Base-by-base conservation (phyloP, 2,329 filamentous ascomycete species). In the Leptosphaerulina australis region DNA sequence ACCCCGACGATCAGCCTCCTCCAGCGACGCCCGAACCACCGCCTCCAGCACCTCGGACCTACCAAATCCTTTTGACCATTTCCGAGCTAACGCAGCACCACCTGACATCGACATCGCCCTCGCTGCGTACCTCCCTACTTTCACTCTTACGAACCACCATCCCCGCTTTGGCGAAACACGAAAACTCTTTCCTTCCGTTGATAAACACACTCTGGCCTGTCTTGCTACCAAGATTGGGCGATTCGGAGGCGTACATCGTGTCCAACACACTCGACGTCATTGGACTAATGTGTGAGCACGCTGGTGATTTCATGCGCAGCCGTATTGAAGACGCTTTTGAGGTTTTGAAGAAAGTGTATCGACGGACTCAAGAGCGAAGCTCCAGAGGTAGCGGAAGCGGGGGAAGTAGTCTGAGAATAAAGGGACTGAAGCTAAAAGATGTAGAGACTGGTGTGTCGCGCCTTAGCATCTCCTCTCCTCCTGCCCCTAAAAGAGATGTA, bases 151-250 rank as follows among this genome's bases (percentile, higher is more conserved):
- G 81, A 20, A 90, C 86, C 0, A 87, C 91, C 3, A 82, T 88
- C 4, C 83, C 87, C 0, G 81, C 88, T 0, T 82, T 99, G 3
- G 83, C 88, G 0, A 79, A 79, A 3, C 86, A 97, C 59, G 88
- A 96, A 67, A 86, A 92, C 54, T 84, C 85, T 0, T 97, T 96
- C 68, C 76, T 99, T 1, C 94, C 94, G 0, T 80, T 97, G 0
- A 85, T 97, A 60, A 94, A 97, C 71, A 87, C 88, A 3, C 78
- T 97, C 6, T 99, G 93, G 93, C 91, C 92, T 0, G 87, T 95
- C 5, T 76, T 96, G 4, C 76, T 87, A 1, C 78, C 80, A n/a
- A 80, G 86, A 18, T 76, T 91, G 5, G 82, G 85, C 58, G 88
- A 91, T 56, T 58, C 74, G 3, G 86, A 91, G 69, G 76, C 83